Percentiles rank a stretch among this genome's conserved stretches.
phyloP scores from a whole-genome alignment of 176 grass and related monocot species.

The Themeda triandra region DNA sequence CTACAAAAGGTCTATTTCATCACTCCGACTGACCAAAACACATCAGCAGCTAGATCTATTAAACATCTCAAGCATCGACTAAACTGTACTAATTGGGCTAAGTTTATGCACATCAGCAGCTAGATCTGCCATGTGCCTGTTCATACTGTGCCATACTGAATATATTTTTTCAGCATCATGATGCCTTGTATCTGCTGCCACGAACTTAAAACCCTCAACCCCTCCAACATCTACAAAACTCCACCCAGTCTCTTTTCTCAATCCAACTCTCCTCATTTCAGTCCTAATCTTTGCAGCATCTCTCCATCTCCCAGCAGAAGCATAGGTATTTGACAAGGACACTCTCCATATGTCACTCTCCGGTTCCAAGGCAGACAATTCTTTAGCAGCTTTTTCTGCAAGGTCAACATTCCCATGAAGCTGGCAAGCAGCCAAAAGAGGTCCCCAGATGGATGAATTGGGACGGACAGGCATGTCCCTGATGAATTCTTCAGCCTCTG shows the following conservation, averaged over 20 bases:
- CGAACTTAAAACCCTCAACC: conserved; percentile 54
- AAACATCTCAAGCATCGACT: conserved; percentile 18
- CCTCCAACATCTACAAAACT: conserved; percentile 66
- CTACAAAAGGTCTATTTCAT: background rate
- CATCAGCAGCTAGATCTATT: background rate
- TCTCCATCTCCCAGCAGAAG: conserved; percentile 44
- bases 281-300: conserved; percentile 55
- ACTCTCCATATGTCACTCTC: conserved; percentile 69
- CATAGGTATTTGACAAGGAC: conserved; percentile 60
- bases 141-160: conserved; percentile 56
- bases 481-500: conserved; percentile 54
- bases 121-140: conserved; percentile 44
- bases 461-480: conserved; percentile 54
- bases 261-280: conserved; percentile 55
- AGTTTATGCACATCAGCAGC: conserved; percentile 32
- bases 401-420: conserved; percentile 59
- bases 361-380: conserved; percentile 53
- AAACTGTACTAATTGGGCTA: conserved; percentile 12
- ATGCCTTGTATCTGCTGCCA: conserved; percentile 58
- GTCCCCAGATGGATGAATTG: conserved; percentile 56
- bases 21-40: background rate
- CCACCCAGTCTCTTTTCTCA: conserved; percentile 66
- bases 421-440: conserved; percentile 56
- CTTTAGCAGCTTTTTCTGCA: conserved; percentile 46
- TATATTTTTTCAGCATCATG: conserved; percentile 51